A percentile compares a stretch with the other conserved stretches of the same genome.
These are phyloP conservation scores for Tylopilus sp. DNA, from an alignment of 1,284 basidiomycete species.

Conservation along the genomic window DNA sequence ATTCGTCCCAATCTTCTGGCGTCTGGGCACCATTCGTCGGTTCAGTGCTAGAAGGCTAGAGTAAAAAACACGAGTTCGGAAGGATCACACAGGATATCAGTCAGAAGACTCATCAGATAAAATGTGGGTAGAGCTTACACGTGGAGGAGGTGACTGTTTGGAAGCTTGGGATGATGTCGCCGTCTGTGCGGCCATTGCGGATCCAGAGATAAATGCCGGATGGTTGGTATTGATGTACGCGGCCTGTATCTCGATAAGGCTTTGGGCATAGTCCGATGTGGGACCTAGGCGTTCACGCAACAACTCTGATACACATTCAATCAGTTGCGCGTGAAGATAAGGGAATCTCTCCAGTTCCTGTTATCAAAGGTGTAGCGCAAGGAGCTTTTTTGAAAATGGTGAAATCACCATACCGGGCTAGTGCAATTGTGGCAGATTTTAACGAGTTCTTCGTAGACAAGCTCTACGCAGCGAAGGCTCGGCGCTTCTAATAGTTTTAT, in stretches of 20 bases:
- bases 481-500: slow-evolving; percentile 96
- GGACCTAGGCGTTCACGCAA: slow-evolving; percentile 93
- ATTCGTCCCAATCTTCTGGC: slow-evolving; percentile 54
- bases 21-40: slow-evolving; percentile 49
- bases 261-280: slow-evolving; percentile 93
- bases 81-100: slow-evolving; percentile 6
- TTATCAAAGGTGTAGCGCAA: slow-evolving; percentile 8
- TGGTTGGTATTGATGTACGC: slow-evolving; percentile 99
- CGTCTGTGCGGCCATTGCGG: slow-evolving; percentile 54
- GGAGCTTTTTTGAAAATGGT: neutral
- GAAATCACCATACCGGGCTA: slow-evolving; percentile 56
- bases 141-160: slow-evolving; percentile 41
- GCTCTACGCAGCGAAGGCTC: slow-evolving; percentile 90
- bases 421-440: slow-evolving; percentile 99
- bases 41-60: slow-evolving; percentile 54
- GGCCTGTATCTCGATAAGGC: slow-evolving; percentile 94
- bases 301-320: slow-evolving; percentile 97
- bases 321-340: slow-evolving; percentile 84
- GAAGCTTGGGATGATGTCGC: slow-evolving; percentile 39
- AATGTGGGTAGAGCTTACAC: slow-evolving; percentile 42
- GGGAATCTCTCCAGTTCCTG: slow-evolving; percentile 98
- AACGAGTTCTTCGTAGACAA: slow-evolving; percentile 98
- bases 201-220: slow-evolving; percentile 78
- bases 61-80: slow-evolving; percentile 3
- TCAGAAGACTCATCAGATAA: slow-evolving; percentile 6